Base-by-base conservation (phyloP, 164 flowering plant genomes). In the Berberis thunbergii region DNA sequence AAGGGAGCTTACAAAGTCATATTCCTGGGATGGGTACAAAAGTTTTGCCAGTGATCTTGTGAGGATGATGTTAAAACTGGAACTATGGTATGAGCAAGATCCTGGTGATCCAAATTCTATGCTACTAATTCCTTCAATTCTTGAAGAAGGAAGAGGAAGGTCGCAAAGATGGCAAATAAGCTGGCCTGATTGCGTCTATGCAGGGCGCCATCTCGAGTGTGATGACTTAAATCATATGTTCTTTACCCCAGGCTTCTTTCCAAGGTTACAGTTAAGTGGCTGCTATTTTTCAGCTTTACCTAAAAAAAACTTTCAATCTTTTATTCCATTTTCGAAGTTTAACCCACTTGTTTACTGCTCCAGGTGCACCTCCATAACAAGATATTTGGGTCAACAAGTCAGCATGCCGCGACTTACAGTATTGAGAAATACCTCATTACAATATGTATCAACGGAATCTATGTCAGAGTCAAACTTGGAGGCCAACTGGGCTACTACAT, bases 351-450 rank as follows among this genome's bases (percentile, higher is more conserved):
- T 61, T 58, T 58, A 45, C 13, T 11, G 38, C 60, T 63, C 3
- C 79, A 94, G 96, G 99, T 89, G 61, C 84, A 87, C 76, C 84
- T 94, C 45, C 88, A 87, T 70, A 89, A 87, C 83, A 87, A 73
- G 70, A 78, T 91, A 50, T 75, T 80, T 68, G 83, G 77, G 43
- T 64, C 84, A 64, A 78, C 64, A 66, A 80, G 74, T 68, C 88
- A 84, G 60, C 82, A 84, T 65, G 95, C 84, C 43, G 99, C 93
- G 68, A 80, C 90, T 41, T 87, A 87, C 81, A 73, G 71, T 62
- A 84, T 94, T 11, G 93, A 89, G 75, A 94, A 89, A 69, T 77
- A 85, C 80, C 86, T 94, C 54, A 94, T 94, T 71, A 72, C 75
- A 8, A 77, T 94, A 62, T 79, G 65, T 50, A 85, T 89, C 65